Conservation (phyloP, 176 grass and related monocot species). For the Carex pumila region DNA sequence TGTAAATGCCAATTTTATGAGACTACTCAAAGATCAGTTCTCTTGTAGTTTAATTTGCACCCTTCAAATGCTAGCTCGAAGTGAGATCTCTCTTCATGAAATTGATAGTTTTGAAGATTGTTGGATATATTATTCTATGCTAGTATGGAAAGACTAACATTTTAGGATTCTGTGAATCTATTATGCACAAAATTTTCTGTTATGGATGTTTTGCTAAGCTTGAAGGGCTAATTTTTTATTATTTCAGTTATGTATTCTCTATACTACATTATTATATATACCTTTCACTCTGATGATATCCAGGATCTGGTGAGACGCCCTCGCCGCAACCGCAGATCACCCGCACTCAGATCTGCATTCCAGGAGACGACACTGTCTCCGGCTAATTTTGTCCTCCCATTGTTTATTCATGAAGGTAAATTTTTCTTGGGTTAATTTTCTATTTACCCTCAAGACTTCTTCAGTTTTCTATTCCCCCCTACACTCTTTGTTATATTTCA, state of each 20-base stretch:
- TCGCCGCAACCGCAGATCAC: constrained; percentile 71
- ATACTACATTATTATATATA: neutral
- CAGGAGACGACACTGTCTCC: constrained; percentile 72
- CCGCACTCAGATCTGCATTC: constrained; percentile 72
- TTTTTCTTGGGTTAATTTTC: too few relatives aligned
- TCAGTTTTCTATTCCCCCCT: too few relatives aligned
- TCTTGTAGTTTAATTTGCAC: neutral
- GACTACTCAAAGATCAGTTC: neutral
- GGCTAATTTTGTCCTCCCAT: constrained; percentile 74
- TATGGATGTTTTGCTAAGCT: neutral
- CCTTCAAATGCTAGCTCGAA: neutral
- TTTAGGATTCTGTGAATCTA: neutral
- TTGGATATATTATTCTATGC: neutral
- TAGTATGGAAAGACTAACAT: neutral
- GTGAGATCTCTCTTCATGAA: neutral
- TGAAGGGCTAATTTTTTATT: neutral
- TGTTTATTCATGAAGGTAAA: constrained; percentile 97
- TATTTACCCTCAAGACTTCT: too few relatives aligned
- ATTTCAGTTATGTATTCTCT: neutral
- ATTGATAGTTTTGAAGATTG: neutral
- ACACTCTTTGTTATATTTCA: too few relatives aligned
- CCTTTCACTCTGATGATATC: neutral
- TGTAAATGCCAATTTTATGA: neutral
- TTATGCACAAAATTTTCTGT: neutral
- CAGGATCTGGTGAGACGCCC: constrained; percentile 71